Percentiles rank a stretch among this genome's conserved stretches.
These are phyloP conservation scores for Backusella tuberculispora DNA, from an alignment of 192 early-diverging fungal genomes.

Conservation along the genomic window DNA sequence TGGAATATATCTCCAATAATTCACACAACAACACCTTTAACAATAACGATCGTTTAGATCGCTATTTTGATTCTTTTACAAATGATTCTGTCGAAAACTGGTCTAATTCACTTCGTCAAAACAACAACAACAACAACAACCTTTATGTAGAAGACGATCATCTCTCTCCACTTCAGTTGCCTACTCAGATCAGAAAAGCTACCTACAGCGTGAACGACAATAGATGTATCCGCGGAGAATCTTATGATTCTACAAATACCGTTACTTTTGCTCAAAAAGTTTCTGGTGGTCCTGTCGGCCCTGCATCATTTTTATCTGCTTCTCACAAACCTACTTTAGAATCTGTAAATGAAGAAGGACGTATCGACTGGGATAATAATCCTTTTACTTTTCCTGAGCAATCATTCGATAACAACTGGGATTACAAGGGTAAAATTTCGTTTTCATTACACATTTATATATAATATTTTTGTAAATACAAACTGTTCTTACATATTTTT, in stretches of 20 bases:
- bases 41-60: slow-evolving; percentile 6
- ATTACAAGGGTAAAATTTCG: background rate
- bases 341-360: slow-evolving; percentile 8
- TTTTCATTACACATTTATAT: background rate
- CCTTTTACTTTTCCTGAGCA: slow-evolving; percentile 13
- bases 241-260: slow-evolving; percentile 27
- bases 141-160: slow-evolving; percentile 13
- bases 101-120: background rate
- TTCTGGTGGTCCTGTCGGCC: background rate
- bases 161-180: slow-evolving; percentile 34
- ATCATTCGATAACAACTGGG: background rate
- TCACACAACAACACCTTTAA: background rate
- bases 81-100: background rate
- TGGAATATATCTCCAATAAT: slow-evolving; percentile 3
- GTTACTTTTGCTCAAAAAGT: background rate
- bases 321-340: background rate
- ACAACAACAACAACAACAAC: background rate
- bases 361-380: slow-evolving; percentile 20
- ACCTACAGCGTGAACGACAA: background rate
- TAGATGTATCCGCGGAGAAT: slow-evolving; percentile 21
- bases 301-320: slow-evolving; percentile 19
- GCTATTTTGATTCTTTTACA: slow-evolving; percentile 21
- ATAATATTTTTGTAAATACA: background rate
- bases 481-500: background rate
- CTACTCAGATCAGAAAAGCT: slow-evolving; percentile 19